Base-by-base conservation (phyloP, 345 rosid genomes). In the Syzygium oleosum region DNA sequence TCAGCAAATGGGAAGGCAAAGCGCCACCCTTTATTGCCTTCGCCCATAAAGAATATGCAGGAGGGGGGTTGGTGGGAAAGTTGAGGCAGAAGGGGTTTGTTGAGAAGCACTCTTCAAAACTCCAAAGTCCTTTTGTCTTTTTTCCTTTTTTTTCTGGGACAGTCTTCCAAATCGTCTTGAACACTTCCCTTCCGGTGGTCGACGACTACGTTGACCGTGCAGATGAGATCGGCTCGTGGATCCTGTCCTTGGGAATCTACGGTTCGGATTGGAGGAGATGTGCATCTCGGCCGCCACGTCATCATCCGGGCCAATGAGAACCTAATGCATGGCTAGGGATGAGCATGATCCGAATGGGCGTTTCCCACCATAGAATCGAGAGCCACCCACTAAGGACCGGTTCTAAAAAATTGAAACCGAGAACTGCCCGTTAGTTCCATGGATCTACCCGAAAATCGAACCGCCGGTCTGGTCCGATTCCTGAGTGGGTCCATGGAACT, bases 211-310 rank as follows among this genome's bases (percentile, higher is more conserved):
- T 4, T 2, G 80, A 34, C 80, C 80, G 80, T 23, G 46, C 80
- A 12, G 8, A 5, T 12, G 21, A 0, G 1, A 10, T 38, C 49
- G 27, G 49, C 19, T 12, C 5, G 5, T 17, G 25, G 79, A 31
- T 9, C 12, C 79, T 9, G 27, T 73, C 27, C 14, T 19, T 38
- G 49, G 27, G 1, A 31, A 65, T 16, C 25, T 38, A 9, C 4
- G 27, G 49, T 73, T 25, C 0, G 8, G 25, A 73, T 38, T 34
- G 25, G 14, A 73, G 25, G 5, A 73, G 83, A 2, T 19, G 27
- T 1, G 80, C 21, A 43, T 21, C 14, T 5, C 27, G 27, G 83
- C 49, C 27, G 2, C 49, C 80, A 4, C 13, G 7, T 19, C 80
- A 4, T 9, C 13, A 1, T 34, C 7, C 46, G 5, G 46, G 7